phyloP scores from a whole-genome alignment of 352 stramenopile species.

The Bremia lactucae region DNA sequence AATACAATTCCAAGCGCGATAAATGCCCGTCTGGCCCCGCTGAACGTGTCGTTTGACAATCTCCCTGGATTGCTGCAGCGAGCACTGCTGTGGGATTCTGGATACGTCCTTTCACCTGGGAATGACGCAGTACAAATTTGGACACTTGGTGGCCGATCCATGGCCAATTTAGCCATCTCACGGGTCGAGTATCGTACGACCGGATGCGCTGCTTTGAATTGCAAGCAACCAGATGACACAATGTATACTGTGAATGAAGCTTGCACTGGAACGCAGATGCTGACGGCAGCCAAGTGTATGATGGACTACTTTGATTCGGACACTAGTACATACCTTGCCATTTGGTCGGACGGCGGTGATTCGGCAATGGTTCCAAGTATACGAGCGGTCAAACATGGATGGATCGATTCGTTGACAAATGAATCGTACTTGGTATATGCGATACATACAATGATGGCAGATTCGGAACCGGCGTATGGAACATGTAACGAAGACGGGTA shows the following conservation, averaged over 20 bases:
- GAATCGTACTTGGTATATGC: constrained; percentile 21
- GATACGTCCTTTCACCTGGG: constrained; percentile 19
- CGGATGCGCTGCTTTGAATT: constrained; percentile 22
- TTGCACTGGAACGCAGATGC: constrained; percentile 23
- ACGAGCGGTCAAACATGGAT: constrained; percentile 15
- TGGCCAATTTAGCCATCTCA: constrained; percentile 23
- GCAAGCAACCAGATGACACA: constrained; percentile 14
- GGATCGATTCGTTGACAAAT: constrained; percentile 15
- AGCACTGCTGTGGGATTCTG: constrained; percentile 28
- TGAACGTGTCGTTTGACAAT: constrained; percentile 13
- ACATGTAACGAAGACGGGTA: constrained; percentile 22
- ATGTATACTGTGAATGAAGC: constrained; percentile 9
- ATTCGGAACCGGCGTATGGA: constrained; percentile 17
- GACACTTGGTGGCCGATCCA: constrained; percentile 18
- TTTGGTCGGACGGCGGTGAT: constrained; percentile 28
- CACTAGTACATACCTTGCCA: constrained; percentile 12
- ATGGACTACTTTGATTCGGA: constrained; percentile 21
- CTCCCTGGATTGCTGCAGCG: constrained; percentile 23
- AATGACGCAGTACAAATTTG: constrained; percentile 23
- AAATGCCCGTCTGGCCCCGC: constrained; percentile 8
- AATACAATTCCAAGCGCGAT: constrained; percentile 11
- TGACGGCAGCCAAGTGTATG: constrained; percentile 20
- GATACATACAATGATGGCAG: constrained; percentile 17
- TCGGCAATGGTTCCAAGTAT: constrained; percentile 15
- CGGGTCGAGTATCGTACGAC: constrained; percentile 19